Evolutionary conservation across 116 monocot genomes (phyloP).

Genomic region (Papilionanthe hybrid): DNA sequence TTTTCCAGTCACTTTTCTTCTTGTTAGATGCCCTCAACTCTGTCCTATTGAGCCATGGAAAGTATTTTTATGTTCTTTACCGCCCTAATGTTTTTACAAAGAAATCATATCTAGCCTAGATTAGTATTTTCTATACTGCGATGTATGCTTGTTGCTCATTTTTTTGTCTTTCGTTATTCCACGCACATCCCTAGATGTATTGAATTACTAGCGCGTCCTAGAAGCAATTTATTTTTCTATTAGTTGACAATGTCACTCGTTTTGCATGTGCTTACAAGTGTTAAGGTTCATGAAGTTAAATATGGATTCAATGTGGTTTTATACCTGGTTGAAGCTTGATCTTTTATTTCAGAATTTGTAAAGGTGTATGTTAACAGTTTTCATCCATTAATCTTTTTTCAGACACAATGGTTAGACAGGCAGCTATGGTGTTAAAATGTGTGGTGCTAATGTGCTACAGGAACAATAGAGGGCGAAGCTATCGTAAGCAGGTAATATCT

Average conservation of each 20-base stretch:
- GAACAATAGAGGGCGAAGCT: conserved; percentile 79
- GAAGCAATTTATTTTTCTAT: not conserved
- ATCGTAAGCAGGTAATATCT: conserved; percentile 74
- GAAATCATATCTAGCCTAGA: not conserved
- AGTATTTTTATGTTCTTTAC: too few species aligned
- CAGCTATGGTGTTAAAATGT: conserved; percentile 85
- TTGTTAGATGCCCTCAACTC: not conserved
- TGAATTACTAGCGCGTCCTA: not conserved
- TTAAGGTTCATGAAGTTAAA: not conserved
- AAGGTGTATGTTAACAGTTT: not conserved
- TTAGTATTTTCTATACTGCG: not conserved
- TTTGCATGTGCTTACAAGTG: not conserved
- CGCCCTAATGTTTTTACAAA: too few species aligned
- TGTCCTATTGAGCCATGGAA: not conserved
- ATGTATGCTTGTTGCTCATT: not conserved
- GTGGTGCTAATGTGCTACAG: conserved; percentile 82
- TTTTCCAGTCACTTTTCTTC: too few species aligned
- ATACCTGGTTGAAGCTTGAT: not conserved
- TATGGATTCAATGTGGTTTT: not conserved
- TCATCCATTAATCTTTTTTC: conserved; percentile 12
- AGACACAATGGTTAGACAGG: conserved; percentile 96
- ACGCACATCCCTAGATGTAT: not conserved
- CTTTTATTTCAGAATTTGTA: not conserved
- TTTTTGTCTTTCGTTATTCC: not conserved
- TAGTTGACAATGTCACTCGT: not conserved